Base-by-base conservation (phyloP, 139 green algal species). In the Monoraphidium neglectum region DNA sequence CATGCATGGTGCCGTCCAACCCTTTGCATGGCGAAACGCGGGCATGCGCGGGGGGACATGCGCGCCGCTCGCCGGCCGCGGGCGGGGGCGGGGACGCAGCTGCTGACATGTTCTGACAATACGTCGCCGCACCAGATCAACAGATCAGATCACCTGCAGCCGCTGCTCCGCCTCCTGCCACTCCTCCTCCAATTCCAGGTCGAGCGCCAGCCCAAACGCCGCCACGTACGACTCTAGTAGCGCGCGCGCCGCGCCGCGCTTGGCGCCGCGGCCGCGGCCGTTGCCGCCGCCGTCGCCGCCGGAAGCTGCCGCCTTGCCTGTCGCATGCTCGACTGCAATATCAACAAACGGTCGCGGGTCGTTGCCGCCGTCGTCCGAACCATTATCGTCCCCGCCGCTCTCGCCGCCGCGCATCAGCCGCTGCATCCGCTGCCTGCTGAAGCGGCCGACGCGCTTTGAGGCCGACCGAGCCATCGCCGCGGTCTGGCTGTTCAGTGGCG, bases 101-200 rank as follows among this genome's bases (percentile, higher is more conserved):
- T 35, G 64, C 10, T 23, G 23, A 12, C 18, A 10, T 70, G 64
- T 53, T 18, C 4, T 33, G 10, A n/a, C 26, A n/a, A 62, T 36
- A 8, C 24, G 43, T 51, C 8, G 43, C 43, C 8, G 10, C 8
- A 38, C 24, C 28, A 26, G 36, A 68, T 35, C 38, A 1, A 8
- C 43, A 12, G 8, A 12, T 12, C 8, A 51, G 21, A 33, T 35
- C 62, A 78, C 61, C 62, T 72, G 37, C 30, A 86, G 51, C 16
- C 81, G 59, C 37, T 68, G 61, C 38, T 77, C 56, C 28, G 64
- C 59, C 59, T 69, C 51, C 13, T 35, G 15, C 74, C 77, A 78
- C 47, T 86, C 75, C 56, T 80, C 74, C 49, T 81, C 54, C 26
- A 85, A 70, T 77, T 87, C 84, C 26, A 83, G 28, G 46, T 89